Evolutionary conservation across 371 early-diverging fungal genomes (phyloP).

Genomic region (Rhizomucor miehei): DNA sequence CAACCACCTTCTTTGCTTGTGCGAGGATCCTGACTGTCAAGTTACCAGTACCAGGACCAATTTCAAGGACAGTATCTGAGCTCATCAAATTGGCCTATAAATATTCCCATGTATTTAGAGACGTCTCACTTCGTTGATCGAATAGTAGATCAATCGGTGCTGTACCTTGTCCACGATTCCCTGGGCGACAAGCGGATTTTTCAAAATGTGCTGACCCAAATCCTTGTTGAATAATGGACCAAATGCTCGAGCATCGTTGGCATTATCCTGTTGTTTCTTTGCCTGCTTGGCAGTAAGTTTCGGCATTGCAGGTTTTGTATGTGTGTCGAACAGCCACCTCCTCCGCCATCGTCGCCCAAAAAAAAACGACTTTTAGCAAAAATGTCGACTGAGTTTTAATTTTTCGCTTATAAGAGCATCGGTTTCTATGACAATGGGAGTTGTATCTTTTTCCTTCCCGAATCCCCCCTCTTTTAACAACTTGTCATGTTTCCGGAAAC

Average conservation of each 20-base stretch:
- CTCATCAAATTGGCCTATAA: constrained; percentile 81
- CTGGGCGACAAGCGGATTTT: constrained; percentile 97
- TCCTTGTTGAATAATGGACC: constrained; percentile 97
- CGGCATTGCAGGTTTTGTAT: constrained; percentile 25
- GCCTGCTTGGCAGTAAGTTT: constrained; percentile 43
- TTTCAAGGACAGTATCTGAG: constrained; percentile 97
- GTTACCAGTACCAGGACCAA: constrained; percentile 99
- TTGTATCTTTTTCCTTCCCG: too few species aligned
- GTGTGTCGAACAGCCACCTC: constrained; percentile 1
- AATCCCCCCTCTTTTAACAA: too few species aligned
- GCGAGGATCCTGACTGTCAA: constrained; percentile 96
- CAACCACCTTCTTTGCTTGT: constrained; percentile 91
- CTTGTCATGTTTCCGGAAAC: too few species aligned
- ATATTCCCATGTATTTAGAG: background rate
- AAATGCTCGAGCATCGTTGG: constrained; percentile 51
- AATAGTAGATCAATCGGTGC: constrained; percentile 1
- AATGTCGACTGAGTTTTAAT: too few species aligned
- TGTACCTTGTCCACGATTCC: constrained; percentile 95
- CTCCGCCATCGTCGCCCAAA: background rate
- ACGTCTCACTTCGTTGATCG: background rate
- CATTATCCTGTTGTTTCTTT: constrained; percentile 29
- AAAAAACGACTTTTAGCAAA: too few species aligned
- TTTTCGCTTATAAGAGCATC: too few species aligned
- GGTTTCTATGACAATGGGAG: too few species aligned
- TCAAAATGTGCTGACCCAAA: constrained; percentile 99